phyloP scores from a whole-genome alignment of 805 yeast species.

The Ogataea siamensis region DNA sequence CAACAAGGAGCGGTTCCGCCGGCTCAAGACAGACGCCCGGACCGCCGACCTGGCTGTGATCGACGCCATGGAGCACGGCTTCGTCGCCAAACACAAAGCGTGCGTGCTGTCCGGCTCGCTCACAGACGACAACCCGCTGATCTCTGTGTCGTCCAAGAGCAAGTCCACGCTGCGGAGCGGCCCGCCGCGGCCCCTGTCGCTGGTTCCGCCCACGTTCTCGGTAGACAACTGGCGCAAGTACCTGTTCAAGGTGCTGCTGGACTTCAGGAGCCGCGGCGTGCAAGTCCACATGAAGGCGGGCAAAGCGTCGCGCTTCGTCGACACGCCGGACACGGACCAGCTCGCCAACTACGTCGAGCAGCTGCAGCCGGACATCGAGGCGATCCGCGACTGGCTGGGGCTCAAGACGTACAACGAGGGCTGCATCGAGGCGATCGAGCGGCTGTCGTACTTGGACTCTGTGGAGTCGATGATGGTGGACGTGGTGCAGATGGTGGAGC shows the following conservation, averaged over 20 bases:
- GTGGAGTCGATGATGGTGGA: constrained; percentile 24
- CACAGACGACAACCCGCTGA: constrained; percentile 23
- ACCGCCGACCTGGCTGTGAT: constrained; percentile 11
- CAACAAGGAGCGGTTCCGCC: constrained; percentile 16
- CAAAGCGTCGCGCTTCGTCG: constrained; percentile 9
- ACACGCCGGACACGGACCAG: constrained; percentile 1
- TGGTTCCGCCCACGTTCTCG: constrained; percentile 28
- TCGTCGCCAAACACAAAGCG: constrained; percentile 14
- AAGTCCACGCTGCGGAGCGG: constrained; percentile 4
- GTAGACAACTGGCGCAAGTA: constrained; percentile 25
- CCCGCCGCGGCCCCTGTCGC: constrained; percentile 12
- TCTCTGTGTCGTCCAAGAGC: constrained; percentile 15
- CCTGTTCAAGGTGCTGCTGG: constrained; percentile 21
- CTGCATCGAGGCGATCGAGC: constrained; percentile 26
- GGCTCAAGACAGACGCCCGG: constrained; percentile 9
- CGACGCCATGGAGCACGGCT: constrained; percentile 9
- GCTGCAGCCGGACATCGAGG: constrained; percentile 25
- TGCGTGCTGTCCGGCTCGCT: constrained; percentile 21
- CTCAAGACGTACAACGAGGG: constrained; percentile 27
- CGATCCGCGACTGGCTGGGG: constrained; percentile 21
- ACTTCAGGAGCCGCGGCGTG: constrained; percentile 10
- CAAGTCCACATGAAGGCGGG: constrained; percentile 17
- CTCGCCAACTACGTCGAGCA: constrained; percentile 17
- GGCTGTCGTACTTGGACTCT: constrained; percentile 19
- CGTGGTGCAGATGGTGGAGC: constrained; percentile 26